phyloP scores from a whole-genome alignment of 2,329 filamentous ascomycete genomes.

The Trichophyton rubrum region DNA sequence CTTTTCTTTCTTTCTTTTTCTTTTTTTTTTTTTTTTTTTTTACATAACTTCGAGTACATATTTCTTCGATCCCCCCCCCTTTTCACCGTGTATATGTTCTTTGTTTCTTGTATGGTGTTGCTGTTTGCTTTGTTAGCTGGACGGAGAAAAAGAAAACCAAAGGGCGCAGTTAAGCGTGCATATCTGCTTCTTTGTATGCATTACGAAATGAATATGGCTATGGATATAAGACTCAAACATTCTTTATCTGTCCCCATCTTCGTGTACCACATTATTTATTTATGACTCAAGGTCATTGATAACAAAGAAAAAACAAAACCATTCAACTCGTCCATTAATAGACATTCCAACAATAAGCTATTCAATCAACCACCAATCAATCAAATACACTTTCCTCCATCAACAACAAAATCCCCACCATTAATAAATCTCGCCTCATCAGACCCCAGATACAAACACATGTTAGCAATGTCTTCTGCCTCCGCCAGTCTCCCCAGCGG shows the following conservation, averaged over 20 bases:
- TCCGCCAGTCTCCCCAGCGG: slow-evolving; percentile 34
- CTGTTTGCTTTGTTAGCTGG: neutral
- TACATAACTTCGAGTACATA: neutral
- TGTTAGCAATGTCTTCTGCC: slow-evolving; percentile 54
- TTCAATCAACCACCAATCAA: neutral
- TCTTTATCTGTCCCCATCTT: neutral
- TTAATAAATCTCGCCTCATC: slow-evolving; percentile 62
- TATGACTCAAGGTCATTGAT: neutral
- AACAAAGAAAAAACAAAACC: neutral
- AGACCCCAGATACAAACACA: slow-evolving; percentile 56
- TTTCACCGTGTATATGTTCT: neutral
- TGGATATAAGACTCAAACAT: neutral
- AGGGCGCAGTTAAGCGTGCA: neutral
- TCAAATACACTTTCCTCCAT: slow-evolving; percentile 40
- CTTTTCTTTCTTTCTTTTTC: neutral
- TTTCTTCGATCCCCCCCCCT: neutral
- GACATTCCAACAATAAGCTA: neutral
- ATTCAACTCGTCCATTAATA: neutral
- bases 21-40: no score
- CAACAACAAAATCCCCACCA: slow-evolving; percentile 56
- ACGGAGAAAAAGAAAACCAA: slow-evolving; percentile 1
- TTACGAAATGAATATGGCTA: slow-evolving; percentile 4
- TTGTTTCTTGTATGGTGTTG: neutral
- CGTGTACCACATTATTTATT: neutral
- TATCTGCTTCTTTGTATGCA: neutral